Base-by-base conservation (phyloP, 2,329 filamentous ascomycete species). In the Fusarium foetens region DNA sequence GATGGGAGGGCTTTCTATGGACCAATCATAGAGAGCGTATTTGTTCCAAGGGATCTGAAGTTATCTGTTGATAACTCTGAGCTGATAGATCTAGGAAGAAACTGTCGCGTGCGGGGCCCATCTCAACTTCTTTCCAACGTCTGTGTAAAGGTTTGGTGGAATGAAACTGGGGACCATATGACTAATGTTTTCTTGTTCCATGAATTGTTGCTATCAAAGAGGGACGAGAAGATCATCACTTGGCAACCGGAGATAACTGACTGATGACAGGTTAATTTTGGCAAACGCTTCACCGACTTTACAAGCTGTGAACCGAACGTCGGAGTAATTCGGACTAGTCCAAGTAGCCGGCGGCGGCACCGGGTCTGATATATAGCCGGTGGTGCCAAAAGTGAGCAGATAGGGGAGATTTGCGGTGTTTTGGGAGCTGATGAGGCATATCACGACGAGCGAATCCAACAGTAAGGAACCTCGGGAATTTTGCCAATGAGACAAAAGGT, bases 331-430 rank as follows among this genome's bases (percentile, higher is more conserved):
- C 74, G 72, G 74, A 49, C 46, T 33, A 29, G 14, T 36, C 21
- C 13, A 43, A n/a, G 65, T 39, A 59, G 46, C 31, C 63, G 52
- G 58, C 54, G 46, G 52, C 25, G 43, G 52, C 27, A 25, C 54
- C 38, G 58, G 49, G 54, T 63, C 66, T 53, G 57, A 39, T 46
- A 48, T 57, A 27, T 42, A 41, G 48, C 54, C 59, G 43, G 61
- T 72, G 62, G 68, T 71, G 63, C 45, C 58, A 75, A 68, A 64
- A 66, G 62, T 75, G 63, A 75, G 73, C 71, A 70, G 74, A 76
- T 74, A 64, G 65, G 63, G 53, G 48, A 71, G 51, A 48, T 49
- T 58, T 55, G 53, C 59, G 67, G 68, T 64, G 66, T 68, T 68
- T 68, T 68, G 65, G 25, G 66, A 46, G 36, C 38, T 49, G 54